Evolutionary conservation across 2,329 filamentous ascomycete genomes (phyloP).

Genomic region (Sordariomycetes sp.): DNA sequence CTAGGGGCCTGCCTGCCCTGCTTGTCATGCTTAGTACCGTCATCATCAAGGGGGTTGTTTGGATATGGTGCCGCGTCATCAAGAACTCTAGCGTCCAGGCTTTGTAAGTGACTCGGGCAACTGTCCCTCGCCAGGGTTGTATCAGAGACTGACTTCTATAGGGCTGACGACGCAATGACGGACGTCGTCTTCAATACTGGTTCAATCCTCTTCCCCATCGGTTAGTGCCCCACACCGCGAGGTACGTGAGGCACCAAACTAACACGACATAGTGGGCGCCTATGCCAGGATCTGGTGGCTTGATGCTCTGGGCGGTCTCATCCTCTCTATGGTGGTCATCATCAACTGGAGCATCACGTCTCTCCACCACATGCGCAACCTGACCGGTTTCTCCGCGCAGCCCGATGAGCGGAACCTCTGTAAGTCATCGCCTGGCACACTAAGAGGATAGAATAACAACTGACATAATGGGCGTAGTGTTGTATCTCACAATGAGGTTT

Average conservation of each 20-base stretch:
- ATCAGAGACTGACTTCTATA: slow-evolving; percentile 9
- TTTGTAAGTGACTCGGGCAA: slow-evolving; percentile 34
- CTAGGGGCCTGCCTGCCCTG: slow-evolving; percentile 54
- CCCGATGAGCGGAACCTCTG: slow-evolving; percentile 72
- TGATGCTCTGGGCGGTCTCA: slow-evolving; percentile 65
- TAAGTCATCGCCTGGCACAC: slow-evolving; percentile 11
- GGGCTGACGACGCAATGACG: slow-evolving; percentile 44
- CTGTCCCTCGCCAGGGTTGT: not conserved
- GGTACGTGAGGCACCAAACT: not conserved
- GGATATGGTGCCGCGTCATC: slow-evolving; percentile 80
- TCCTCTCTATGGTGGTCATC: slow-evolving; percentile 72
- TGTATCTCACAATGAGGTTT: slow-evolving; percentile 91
- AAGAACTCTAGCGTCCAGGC: slow-evolving; percentile 81
- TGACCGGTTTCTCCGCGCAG: slow-evolving; percentile 68
- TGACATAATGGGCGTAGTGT: slow-evolving; percentile 25
- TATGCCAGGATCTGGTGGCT: slow-evolving; percentile 76
- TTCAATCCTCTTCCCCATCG: not conserved
- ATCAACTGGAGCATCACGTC: slow-evolving; percentile 68
- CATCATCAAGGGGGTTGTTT: slow-evolving; percentile 70
- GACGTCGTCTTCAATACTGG: slow-evolving; percentile 88
- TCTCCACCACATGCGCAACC: slow-evolving; percentile 66
- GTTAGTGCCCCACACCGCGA: not conserved
- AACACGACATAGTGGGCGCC: slow-evolving; percentile 46
- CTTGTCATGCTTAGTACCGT: slow-evolving; percentile 74
- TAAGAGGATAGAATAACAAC: not conserved